Evolutionary conservation across 2,329 filamentous ascomycete genomes (phyloP).

Genomic region (Aureobasidium subglaciale): DNA sequence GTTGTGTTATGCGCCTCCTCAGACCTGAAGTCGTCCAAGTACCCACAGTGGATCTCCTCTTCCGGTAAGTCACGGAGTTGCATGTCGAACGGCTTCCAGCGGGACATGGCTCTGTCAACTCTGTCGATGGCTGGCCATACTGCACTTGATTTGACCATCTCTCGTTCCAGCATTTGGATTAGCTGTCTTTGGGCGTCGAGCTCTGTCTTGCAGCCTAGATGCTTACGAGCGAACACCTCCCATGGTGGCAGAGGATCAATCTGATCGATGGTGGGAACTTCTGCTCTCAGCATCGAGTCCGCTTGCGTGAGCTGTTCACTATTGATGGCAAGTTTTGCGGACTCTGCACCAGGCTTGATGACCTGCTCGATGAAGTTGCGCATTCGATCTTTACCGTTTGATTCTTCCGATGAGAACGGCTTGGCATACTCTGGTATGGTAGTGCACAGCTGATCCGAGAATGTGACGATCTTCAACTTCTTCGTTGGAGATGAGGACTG

Average conservation of each 20-base stretch:
- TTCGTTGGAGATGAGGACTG: conserved; percentile 2
- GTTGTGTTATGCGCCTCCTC: conserved; percentile 32
- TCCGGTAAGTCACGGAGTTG: conserved; percentile 33
- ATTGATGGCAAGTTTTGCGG: conserved; percentile 30
- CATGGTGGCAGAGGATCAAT: conserved; percentile 40
- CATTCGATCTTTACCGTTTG: background rate
- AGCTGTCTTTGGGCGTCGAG: conserved; percentile 28
- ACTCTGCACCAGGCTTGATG: conserved; percentile 31
- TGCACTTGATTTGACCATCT: conserved; percentile 24
- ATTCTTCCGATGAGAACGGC: background rate
- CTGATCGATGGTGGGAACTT: conserved; percentile 43
- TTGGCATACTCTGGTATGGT: background rate
- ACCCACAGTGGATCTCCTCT: conserved; percentile 36
- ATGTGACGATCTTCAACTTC: conserved; percentile 4
- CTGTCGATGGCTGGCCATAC: conserved; percentile 37
- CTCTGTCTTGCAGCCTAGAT: conserved; percentile 21
- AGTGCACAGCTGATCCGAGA: background rate
- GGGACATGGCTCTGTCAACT: conserved; percentile 33
- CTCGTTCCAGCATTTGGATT: conserved; percentile 30
- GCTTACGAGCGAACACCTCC: conserved; percentile 29
- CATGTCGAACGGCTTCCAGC: conserved; percentile 42
- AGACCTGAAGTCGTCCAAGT: conserved; percentile 31
- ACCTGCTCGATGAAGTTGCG: conserved; percentile 1
- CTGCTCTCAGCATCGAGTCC: conserved; percentile 42
- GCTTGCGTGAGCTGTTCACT: conserved; percentile 41